Base-by-base conservation (phyloP, 2,329 filamentous ascomycete species). In the Blumeriella jaapii region DNA sequence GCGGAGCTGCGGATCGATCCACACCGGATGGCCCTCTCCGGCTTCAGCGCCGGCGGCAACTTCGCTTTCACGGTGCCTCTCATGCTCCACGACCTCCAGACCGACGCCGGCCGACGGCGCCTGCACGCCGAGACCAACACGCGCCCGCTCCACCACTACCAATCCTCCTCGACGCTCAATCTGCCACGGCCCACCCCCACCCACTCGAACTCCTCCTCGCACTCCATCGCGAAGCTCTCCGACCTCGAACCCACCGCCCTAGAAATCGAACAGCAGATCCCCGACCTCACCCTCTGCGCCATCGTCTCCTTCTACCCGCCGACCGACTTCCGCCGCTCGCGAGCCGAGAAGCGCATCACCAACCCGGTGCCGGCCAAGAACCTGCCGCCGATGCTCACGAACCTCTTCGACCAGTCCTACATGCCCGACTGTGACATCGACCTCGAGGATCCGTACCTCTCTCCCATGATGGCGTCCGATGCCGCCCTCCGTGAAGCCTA, bases 381-480 rank as follows among this genome's bases (percentile, higher is more conserved):
- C 5, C 58, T 79, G 2, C 66, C 74, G 2, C 61, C 66, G 5
- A 58, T 62, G 12, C 59, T 80, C 40, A 78, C 74, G 0, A 67
- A 73, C 39, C 62, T 80, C 3, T 78, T 79, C 46, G 75, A 79
- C 50, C 65, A 69, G 5, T 68, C 67, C 0, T 79, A 78, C 51
- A 60, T 79, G 18, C 67, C 68, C 10, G 29, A 60, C 7, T 52
- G 61, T 1, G 18, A 30, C 1, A 42, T 53, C 6, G 54, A 68
- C 20, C 61, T 71, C 6, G 57, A 58, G 2, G 64, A 74, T 39
- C 70, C 69, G 2, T 66, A 67, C 13, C 59, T 80, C 3, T 76
- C 71, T 0, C 75, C 75, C 0, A 68, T 65, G 3, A 61, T 71
- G 6, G 73, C 74, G 38, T 54, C 64, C 0, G 66, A 74, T 43